phyloP scores from a whole-genome alignment of 192 early-diverging fungal species.

The Coemansia sp. region DNA sequence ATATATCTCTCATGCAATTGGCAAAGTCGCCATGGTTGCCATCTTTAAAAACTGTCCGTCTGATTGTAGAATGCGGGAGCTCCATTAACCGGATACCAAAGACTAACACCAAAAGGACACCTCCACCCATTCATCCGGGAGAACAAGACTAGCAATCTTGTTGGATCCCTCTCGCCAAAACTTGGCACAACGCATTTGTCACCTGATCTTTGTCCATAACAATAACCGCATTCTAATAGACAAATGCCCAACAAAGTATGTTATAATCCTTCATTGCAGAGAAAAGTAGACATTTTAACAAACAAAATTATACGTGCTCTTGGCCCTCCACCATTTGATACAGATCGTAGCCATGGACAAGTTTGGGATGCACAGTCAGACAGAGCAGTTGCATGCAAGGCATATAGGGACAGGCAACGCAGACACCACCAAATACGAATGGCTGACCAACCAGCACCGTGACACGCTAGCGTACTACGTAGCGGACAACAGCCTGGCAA shows the following conservation, averaged over 20 bases:
- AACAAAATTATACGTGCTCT: not conserved
- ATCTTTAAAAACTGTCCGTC: not conserved
- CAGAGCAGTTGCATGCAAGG: slow-evolving; percentile 51
- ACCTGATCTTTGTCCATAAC: not conserved
- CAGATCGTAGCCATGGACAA: slow-evolving; percentile 36
- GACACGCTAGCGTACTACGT: slow-evolving; percentile 54
- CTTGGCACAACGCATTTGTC: not conserved
- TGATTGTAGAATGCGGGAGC: slow-evolving; percentile 14
- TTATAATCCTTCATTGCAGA: not conserved
- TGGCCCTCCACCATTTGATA: not conserved
- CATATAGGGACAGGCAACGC: slow-evolving; percentile 52
- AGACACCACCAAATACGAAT: slow-evolving; percentile 48
- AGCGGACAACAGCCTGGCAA: slow-evolving; percentile 42
- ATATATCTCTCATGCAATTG: not conserved
- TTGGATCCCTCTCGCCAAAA: too few species aligned
- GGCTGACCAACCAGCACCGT: slow-evolving; percentile 55
- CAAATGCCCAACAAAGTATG: not conserved
- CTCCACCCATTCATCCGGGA: not conserved
- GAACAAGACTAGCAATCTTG: not conserved
- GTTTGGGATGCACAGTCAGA: slow-evolving; percentile 60
- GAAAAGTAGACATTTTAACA: not conserved
- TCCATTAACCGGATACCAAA: slow-evolving; percentile 31
- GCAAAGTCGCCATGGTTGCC: not conserved
- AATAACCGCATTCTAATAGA: not conserved
- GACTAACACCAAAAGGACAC: slow-evolving; percentile 33